Evolutionary conservation across 2,329 filamentous ascomycete species (phyloP), one percentile per base, ranked within the genome.

Genomic region (Trichoderma citrinoviride): DNA sequence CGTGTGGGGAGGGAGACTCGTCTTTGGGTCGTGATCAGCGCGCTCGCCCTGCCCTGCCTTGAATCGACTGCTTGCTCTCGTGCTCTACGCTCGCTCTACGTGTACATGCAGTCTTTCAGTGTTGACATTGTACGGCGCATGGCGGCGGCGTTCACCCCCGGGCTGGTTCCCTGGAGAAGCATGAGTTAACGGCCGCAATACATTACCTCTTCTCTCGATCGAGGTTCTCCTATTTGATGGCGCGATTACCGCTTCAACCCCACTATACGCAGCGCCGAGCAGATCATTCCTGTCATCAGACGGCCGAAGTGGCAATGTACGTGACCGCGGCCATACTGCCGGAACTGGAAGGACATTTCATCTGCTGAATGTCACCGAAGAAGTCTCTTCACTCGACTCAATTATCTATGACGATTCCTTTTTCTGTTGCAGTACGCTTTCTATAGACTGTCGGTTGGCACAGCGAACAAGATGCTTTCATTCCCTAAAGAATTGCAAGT

Each of bases 261-360:
- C 46, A 47, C 61, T 33, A 55, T 57, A 52, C 61, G 19, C 58
- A 65, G 54, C 52, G 44, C 25, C 46, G 65, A 58, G 61, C 44
- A 66, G 65, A 66, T 64, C 65, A 47, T 56, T 44, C 49, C 41
- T 56, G 14, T 56, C 43, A 54, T 64, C 53, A 37, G 61, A 64
- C 27, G 25, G 44, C 29, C 43, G 44, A 29, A 29, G 53, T 44
- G 53, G 40, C 56, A 12, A 23, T 33, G 40, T 17, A 52, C 33
- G 53, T 21, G 41, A 10, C 29, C 19, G 25, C 61, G 44, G 53
- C 53, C 37, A 50, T 52, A 47, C 43, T 47, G 23, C 53, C 61
- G 44, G 46, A 58, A 57, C 33, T 15, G 61, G 61, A 58, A 64
- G 61, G 54, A 64, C 46, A 52, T 44, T 7, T 17, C 23, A 21